A percentile compares a stretch with the other conserved stretches of the same genome.
Evolutionary conservation across 2,329 filamentous ascomycete species (phyloP).

Genomic region (Exophiala sp.): DNA sequence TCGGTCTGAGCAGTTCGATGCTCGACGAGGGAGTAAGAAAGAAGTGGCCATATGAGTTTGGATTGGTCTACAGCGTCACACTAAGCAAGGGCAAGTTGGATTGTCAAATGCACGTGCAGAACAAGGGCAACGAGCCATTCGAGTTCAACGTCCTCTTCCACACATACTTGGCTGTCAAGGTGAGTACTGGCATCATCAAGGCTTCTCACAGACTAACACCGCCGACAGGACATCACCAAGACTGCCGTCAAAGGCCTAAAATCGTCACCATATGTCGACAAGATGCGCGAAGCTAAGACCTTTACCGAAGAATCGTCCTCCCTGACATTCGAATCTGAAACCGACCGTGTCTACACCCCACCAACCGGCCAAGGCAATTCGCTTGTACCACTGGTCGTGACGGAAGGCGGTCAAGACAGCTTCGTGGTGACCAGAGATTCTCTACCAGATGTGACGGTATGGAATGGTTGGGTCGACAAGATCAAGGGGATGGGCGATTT

Average conservation of each 20-base stretch:
- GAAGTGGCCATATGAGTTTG: constrained; percentile 83
- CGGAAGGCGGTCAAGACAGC: constrained; percentile 59
- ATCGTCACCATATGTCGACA: constrained; percentile 75
- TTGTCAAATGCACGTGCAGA: constrained; percentile 82
- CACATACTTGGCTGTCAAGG: constrained; percentile 79
- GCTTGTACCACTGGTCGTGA: constrained; percentile 52
- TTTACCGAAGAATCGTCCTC: constrained; percentile 63
- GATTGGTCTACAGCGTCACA: constrained; percentile 88
- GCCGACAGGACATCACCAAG: constrained; percentile 69
- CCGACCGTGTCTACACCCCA: constrained; percentile 79
- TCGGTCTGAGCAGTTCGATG: constrained; percentile 75
- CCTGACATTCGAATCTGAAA: constrained; percentile 71
- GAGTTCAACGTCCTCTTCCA: constrained; percentile 92
- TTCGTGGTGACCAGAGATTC: constrained; percentile 80
- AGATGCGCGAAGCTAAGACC: constrained; percentile 63
- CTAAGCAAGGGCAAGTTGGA: constrained; percentile 70
- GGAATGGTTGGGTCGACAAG: constrained; percentile 95
- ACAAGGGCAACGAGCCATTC: constrained; percentile 76
- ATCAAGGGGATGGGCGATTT: constrained; percentile 81
- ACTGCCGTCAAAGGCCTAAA: constrained; percentile 73
- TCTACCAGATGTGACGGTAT: constrained; percentile 83
- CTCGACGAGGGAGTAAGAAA: constrained; percentile 65
- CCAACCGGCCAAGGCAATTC: constrained; percentile 57
- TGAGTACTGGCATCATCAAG: constrained; percentile 44
- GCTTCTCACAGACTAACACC: neutral